phyloP scores from a whole-genome alignment of 148 eudicot species.

The Fagopyrum tataricum region DNA sequence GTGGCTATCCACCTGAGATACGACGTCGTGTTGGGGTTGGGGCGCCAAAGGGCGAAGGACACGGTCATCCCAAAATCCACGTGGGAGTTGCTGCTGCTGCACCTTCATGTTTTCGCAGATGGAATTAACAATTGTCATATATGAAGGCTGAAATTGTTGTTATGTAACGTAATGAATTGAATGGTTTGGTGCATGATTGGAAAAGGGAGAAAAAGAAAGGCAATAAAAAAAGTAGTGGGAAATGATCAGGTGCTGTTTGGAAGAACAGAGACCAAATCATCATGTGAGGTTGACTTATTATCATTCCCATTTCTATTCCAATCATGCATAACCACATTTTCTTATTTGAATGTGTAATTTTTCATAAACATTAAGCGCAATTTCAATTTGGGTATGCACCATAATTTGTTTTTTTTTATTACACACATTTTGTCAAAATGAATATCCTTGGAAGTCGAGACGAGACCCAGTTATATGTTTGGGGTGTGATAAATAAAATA shows the following conservation, averaged over 20 bases:
- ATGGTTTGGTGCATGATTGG: constrained; percentile 2
- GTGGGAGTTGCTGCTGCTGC: constrained; percentile 57
- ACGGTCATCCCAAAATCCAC: constrained; percentile 61
- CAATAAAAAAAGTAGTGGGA: constrained; percentile 31
- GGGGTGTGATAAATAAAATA: no score
- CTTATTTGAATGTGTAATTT: no score
- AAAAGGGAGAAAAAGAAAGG: constrained; percentile 17
- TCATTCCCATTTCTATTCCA: constrained; percentile 20
- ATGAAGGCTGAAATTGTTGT: neutral
- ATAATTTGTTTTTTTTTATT: no score
- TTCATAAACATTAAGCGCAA: no score
- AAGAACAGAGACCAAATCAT: constrained; percentile 94
- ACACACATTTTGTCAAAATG: no score
- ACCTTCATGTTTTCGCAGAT: constrained; percentile 55
- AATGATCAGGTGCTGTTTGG: constrained; percentile 53
- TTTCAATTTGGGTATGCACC: no score
- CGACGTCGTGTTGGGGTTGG: constrained; percentile 19
- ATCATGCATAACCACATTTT: no score
- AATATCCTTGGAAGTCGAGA: no score
- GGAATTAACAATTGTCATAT: neutral
- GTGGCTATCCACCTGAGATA: constrained; percentile 49
- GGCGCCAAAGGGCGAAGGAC: constrained; percentile 67
- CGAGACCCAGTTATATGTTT: no score
- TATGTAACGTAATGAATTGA: neutral
- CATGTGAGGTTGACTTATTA: constrained; percentile 87